phyloP scores from a whole-genome alignment of 306 rosid species.

The Pachyrhizus erosus region DNA sequence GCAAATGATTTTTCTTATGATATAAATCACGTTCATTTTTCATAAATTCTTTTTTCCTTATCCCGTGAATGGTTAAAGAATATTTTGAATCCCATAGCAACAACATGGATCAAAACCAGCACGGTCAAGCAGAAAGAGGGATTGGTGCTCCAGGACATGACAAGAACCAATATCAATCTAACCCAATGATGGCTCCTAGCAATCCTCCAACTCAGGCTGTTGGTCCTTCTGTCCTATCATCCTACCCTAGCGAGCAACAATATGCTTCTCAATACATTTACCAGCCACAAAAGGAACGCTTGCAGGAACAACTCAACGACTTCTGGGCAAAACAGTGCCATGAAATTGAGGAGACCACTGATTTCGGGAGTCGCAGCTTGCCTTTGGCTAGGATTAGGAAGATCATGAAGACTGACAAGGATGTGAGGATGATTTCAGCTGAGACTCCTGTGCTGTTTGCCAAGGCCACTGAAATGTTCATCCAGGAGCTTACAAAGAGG shows the following conservation, averaged over 20 bases:
- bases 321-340: constrained; percentile 47
- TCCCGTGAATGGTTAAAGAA: neutral
- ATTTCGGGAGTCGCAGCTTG: constrained; percentile 52
- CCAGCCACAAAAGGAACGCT: constrained; percentile 46
- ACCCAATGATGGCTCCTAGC: constrained; percentile 43
- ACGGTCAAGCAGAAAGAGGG: constrained; percentile 41
- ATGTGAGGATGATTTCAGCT: constrained; percentile 66
- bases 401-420: constrained; percentile 63
- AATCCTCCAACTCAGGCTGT: constrained; percentile 43
- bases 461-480: constrained; percentile 79
- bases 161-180: constrained; percentile 48
- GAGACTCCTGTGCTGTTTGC: constrained; percentile 65
- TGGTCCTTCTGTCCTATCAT: constrained; percentile 42
- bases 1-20: too few relatives aligned
- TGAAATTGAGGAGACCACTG: constrained; percentile 39
- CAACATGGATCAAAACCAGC: constrained; percentile 62
- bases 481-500: constrained; percentile 65
- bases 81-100: neutral
- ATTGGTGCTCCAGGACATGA: too few relatives aligned
- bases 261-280: too few relatives aligned
- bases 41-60: neutral
- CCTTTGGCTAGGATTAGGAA: constrained; percentile 76
- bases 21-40: neutral
- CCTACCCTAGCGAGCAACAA: constrained; percentile 54
- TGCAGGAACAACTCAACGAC: constrained; percentile 39